These are phyloP conservation scores for Meyerozyma carpophila DNA, from an alignment of 1,139 yeast genomes.

Conservation along the genomic window DNA sequence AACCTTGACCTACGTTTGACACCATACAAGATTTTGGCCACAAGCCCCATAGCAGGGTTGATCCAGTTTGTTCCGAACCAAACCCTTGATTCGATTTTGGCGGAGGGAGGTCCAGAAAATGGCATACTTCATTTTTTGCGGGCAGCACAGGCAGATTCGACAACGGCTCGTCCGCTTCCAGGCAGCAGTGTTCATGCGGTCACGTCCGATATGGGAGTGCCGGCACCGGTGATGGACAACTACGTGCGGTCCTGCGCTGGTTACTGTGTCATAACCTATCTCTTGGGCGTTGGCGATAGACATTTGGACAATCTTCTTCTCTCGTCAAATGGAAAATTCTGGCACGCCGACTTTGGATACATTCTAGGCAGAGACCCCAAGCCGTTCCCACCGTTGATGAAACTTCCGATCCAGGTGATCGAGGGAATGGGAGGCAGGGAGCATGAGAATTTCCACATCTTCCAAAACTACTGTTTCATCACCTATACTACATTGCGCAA, in stretches of 20 bases:
- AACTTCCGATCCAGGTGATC: constrained; percentile 90
- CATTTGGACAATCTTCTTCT: constrained; percentile 84
- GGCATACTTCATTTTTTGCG: constrained; percentile 71
- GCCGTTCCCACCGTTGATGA: constrained; percentile 98
- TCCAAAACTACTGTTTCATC: constrained; percentile 90
- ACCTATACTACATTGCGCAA: constrained; percentile 87
- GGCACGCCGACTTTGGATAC: constrained; percentile 98
- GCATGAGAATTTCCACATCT: constrained; percentile 78
- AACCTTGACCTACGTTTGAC: constrained; percentile 83
- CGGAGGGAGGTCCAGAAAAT: constrained; percentile 27
- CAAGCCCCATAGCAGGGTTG: constrained; percentile 87
- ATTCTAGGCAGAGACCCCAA: constrained; percentile 95
- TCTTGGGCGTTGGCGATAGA: constrained; percentile 94
- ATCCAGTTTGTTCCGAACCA: constrained; percentile 91
- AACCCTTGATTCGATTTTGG: constrained; percentile 76
- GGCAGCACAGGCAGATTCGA: constrained; percentile 9
- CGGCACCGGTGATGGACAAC: constrained; percentile 79
- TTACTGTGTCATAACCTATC: constrained; percentile 91
- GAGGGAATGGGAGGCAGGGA: constrained; percentile 97
- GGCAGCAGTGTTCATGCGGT: constrained; percentile 31
- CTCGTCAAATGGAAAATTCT: constrained; percentile 75
- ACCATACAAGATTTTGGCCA: constrained; percentile 87
- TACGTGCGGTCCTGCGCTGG: constrained; percentile 97
- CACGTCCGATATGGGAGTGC: constrained; percentile 64
- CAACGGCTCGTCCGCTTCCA: constrained; percentile 8